Evolutionary conservation across 2,329 filamentous ascomycete genomes (phyloP), one percentile per base, ranked within the genome.

Genomic region (Xylariales sp.): DNA sequence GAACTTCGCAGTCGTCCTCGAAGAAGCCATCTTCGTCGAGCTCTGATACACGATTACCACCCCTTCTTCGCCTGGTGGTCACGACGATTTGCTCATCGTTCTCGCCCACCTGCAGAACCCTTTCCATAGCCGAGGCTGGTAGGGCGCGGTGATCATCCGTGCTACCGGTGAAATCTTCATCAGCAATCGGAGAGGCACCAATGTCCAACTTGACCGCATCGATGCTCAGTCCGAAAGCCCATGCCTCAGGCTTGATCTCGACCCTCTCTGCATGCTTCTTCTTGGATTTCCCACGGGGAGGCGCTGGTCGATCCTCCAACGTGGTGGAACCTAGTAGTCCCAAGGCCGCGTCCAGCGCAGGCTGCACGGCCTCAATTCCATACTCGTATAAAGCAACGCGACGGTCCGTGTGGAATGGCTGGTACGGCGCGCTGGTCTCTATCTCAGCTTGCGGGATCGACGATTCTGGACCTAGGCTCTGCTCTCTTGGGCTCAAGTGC

Each of bases 361-460:
- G 29, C 7, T 46, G 46, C 18, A 18, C 33, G 30, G 33, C 35
- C 25, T 42, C 58, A 37, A 51, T 46, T 24, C 55, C 62, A 54
- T 83, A 86, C 29, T 88, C 75, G 48, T 81, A 85, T 19, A 96
- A 69, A n/a, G 74, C 78, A 30, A 97, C 86, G 4, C 91, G 80
- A 38, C 81, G 78, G 54, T 97, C 90, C 0, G 90, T 93, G 58
- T 97, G 91, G 66, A 97, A 96, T 1, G 93, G 91, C 53, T 95
- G 90, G 52, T 95, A 97, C 3, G 91, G 88, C 5, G 90, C 86
- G 54, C 91, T 96, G 2, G 91, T 95, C 56, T 98, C 93, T 47
- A 95, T 94, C 66, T 96, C 90, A 5, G 88, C 88, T 47, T 83
- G 78, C 1, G 80, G 79, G 40, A 78, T 90, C 57, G 66, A 85